These are phyloP conservation scores for Pseudogymnoascus sp. DNA, from an alignment of 2,329 filamentous ascomycete genomes.

Conservation along the genomic window DNA sequence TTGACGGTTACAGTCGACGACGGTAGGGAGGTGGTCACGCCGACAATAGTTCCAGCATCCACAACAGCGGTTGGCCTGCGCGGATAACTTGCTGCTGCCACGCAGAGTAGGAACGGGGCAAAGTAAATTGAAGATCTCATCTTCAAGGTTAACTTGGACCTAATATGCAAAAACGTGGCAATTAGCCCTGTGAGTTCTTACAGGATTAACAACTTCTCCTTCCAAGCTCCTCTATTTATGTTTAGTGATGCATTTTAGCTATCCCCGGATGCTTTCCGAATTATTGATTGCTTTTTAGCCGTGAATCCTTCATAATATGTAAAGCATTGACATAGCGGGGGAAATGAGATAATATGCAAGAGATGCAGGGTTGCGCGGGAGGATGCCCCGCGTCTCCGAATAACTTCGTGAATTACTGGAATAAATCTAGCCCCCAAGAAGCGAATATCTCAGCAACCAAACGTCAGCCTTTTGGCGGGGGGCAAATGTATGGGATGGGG, in stretches of 20 bases:
- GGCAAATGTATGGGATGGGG: neutral
- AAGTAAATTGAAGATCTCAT: neutral
- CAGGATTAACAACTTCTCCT: neutral
- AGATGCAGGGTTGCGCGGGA: neutral
- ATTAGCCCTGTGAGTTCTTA: neutral
- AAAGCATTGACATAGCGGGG: neutral
- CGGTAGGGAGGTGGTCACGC: neutral
- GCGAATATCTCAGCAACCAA: neutral
- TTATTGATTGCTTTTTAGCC: neutral
- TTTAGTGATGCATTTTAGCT: neutral
- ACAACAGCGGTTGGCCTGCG: neutral
- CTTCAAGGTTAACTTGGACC: neutral
- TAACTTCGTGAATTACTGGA: neutral
- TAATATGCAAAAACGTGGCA: neutral
- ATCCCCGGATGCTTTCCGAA: neutral
- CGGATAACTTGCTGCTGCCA: neutral
- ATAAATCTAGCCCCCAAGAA: neutral
- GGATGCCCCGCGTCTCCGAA: neutral
- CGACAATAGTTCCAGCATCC: neutral
- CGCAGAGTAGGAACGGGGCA: neutral
- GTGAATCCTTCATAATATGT: neutral
- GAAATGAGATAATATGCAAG: neutral
- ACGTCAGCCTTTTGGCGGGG: neutral
- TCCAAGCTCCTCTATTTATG: neutral
- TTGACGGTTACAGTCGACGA: conserved; percentile 11